Percentiles rank a stretch among this genome's conserved stretches.
phyloP scores from a whole-genome alignment of 2,329 filamentous ascomycete species.

The Amylocarpus encephaloides region DNA sequence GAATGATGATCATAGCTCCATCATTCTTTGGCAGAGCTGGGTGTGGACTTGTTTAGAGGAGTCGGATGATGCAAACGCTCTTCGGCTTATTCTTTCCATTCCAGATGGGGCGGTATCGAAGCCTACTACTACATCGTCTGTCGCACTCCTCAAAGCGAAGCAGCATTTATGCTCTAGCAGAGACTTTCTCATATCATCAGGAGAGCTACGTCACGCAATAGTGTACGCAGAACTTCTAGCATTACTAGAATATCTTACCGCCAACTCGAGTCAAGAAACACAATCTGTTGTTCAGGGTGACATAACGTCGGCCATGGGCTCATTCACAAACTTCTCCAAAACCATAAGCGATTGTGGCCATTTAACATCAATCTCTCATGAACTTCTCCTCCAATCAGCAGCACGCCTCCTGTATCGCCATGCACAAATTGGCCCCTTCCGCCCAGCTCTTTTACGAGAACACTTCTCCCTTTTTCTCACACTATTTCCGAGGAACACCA shows the following conservation, averaged over 20 bases:
- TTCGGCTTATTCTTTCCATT: conserved; percentile 36
- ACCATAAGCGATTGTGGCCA: conserved; percentile 37
- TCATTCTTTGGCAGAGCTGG: conserved; percentile 28
- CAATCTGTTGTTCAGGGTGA: conserved; percentile 46
- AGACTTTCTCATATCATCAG: conserved; percentile 49
- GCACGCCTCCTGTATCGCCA: conserved; percentile 61
- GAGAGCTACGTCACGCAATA: conserved; percentile 42
- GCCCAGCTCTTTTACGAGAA: conserved; percentile 57
- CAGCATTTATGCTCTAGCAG: conserved; percentile 48
- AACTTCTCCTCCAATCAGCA: conserved; percentile 63
- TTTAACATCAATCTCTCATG: conserved; percentile 38
- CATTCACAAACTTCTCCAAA: conserved; percentile 37
- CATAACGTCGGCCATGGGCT: conserved; percentile 44
- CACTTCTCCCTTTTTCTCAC: conserved; percentile 54
- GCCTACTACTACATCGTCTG: conserved; percentile 19
- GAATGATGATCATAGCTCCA: conserved; percentile 28
- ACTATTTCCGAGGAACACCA: conserved; percentile 67
- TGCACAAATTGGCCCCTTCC: conserved; percentile 55
- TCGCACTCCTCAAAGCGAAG: conserved; percentile 43
- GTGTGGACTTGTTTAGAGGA: conserved; percentile 26
- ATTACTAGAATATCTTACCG: conserved; percentile 58
- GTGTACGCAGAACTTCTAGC: conserved; percentile 55
- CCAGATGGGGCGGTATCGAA: conserved; percentile 31
- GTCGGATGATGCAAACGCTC: conserved; percentile 27
- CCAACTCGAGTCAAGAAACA: conserved; percentile 35